phyloP scores from a whole-genome alignment of 2,329 filamentous ascomycete species.

The Colletotrichum cordylinicola region DNA sequence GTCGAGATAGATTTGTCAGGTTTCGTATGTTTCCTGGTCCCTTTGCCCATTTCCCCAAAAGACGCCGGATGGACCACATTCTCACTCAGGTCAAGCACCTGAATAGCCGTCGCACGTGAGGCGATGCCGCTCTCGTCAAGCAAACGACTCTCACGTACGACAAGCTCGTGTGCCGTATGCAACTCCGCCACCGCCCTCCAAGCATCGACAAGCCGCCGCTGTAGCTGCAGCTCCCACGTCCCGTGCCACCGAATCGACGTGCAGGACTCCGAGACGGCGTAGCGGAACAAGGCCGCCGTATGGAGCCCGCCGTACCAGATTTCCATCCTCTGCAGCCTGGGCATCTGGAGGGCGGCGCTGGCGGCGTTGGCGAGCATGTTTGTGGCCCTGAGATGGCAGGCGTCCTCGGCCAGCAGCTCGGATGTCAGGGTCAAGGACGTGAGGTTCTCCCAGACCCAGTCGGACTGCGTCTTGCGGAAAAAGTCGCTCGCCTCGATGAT shows the following conservation, averaged over 20 bases:
- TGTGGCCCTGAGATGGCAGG: neutral
- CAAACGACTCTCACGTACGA: neutral
- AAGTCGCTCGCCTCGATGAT: neutral
- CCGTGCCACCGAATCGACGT: neutral
- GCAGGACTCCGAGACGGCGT: neutral
- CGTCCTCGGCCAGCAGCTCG: neutral
- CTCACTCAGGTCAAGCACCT: neutral
- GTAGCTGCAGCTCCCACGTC: neutral
- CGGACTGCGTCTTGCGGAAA: neutral
- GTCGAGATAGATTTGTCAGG: neutral
- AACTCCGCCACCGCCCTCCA: neutral
- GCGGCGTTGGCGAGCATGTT: neutral
- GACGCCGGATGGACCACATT: neutral
- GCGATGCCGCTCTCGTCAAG: neutral
- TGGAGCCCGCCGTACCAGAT: neutral
- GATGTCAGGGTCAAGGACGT: neutral
- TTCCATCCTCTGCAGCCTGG: neutral
- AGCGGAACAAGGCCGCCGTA: neutral
- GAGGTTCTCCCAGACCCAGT: neutral
- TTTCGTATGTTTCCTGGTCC: neutral
- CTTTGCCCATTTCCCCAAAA: neutral
- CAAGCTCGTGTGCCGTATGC: neutral
- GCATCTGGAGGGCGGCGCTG: neutral
- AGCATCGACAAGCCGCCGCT: neutral
- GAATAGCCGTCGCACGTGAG: neutral